These are phyloP conservation scores for Naganishia onofrii DNA, from an alignment of 768 basidiomycete species.

Conservation along the genomic window DNA sequence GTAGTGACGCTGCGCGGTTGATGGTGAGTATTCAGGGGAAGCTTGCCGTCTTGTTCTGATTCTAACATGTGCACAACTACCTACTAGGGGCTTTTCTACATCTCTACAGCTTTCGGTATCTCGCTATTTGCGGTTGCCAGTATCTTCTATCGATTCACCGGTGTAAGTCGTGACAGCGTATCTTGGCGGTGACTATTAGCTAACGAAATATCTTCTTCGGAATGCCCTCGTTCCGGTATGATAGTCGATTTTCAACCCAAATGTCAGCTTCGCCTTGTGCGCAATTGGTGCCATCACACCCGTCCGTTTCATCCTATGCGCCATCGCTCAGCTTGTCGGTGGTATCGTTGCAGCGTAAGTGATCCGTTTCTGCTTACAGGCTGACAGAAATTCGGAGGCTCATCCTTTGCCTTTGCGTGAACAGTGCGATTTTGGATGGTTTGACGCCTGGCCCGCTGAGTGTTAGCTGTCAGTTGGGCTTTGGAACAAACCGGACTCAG, in stretches of 20 bases:
- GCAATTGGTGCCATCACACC: constrained; percentile 46
- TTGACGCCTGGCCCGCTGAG: constrained; percentile 42
- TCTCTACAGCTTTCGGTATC: constrained; percentile 43
- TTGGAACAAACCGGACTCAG: constrained; percentile 38
- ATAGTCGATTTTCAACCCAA: constrained; percentile 32
- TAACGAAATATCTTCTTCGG: neutral
- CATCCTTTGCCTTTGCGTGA: neutral
- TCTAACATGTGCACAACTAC: neutral
- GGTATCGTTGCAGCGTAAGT: constrained; percentile 28
- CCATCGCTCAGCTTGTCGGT: constrained; percentile 30
- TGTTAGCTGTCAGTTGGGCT: constrained; percentile 36
- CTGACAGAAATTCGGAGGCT: no score
- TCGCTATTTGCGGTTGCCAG: constrained; percentile 43
- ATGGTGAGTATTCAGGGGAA: constrained; percentile 21
- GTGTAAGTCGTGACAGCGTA: constrained; percentile 39
- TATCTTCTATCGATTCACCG: constrained; percentile 50
- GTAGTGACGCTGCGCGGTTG: constrained; percentile 35
- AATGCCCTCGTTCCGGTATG: neutral
- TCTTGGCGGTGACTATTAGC: no score
- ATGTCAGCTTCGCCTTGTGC: constrained; percentile 40
- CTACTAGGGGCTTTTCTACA: constrained; percentile 36
- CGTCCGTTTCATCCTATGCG: constrained; percentile 39
- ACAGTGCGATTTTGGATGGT: constrained; percentile 43
- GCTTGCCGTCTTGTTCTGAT: neutral
- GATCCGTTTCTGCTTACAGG: neutral